A percentile compares a stretch with the other conserved stretches of the same genome.
phyloP scores from a whole-genome alignment of 2,329 filamentous ascomycete genomes.

The Paramyrothecium sp. region DNA sequence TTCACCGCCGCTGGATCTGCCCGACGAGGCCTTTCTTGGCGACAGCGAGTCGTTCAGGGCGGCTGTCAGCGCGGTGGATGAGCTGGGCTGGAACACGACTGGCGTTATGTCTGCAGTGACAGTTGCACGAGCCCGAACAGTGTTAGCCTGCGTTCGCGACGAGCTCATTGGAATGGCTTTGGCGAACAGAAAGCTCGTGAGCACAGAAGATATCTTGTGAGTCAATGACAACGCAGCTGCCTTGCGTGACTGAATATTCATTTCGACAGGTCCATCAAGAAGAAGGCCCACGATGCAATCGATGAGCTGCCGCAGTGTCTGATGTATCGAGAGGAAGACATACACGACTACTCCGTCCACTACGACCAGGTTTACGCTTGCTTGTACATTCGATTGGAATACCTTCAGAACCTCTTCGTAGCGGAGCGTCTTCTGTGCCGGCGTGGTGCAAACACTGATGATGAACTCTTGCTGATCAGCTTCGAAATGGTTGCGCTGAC shows the following conservation, averaged over 20 bases:
- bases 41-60: conserved; percentile 27
- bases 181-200: conserved; percentile 20
- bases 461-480: conserved; percentile 40
- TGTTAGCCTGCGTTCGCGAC: conserved; percentile 51
- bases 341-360: neutral
- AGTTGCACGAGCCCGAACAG: conserved; percentile 41
- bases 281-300: neutral
- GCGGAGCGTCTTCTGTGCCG: conserved; percentile 55
- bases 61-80: conserved; percentile 34
- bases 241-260: conserved; percentile 3
- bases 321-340: neutral
- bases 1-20: conserved; percentile 53
- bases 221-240: neutral
- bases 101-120: conserved; percentile 43
- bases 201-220: conserved; percentile 17
- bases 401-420: conserved; percentile 51
- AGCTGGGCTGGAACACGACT: conserved; percentile 49
- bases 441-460: conserved; percentile 31
- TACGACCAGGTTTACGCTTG: neutral
- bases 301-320: neutral
- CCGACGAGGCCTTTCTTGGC: conserved; percentile 45
- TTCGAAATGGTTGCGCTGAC: conserved; percentile 45
- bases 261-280: neutral
- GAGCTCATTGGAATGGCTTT: conserved; percentile 59
- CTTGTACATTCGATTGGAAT: neutral